Percentiles rank a stretch among this genome's conserved stretches.
phyloP scores from a whole-genome alignment of 106 monocot species.

The Dendrobium officinale region DNA sequence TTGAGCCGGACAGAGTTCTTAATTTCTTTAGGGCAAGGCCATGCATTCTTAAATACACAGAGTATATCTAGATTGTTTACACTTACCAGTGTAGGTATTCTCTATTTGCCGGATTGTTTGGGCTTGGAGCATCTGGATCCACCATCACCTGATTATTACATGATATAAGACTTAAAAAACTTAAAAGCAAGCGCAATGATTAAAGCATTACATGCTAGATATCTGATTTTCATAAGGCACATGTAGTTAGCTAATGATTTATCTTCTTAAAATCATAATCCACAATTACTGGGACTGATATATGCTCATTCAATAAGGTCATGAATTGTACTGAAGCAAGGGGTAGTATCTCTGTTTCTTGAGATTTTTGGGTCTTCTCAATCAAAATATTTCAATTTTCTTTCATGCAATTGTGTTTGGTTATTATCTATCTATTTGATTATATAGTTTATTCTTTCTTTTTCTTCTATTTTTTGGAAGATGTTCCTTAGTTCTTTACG shows the following conservation, averaged over 20 bases:
- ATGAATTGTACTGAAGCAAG: too few species aligned
- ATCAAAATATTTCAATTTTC: too few species aligned
- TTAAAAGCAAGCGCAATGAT: neutral
- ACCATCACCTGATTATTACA: constrained; percentile 50
- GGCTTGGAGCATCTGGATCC: constrained; percentile 76
- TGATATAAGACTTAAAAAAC: neutral
- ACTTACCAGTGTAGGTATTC: constrained; percentile 65
- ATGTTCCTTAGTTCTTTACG: too few species aligned
- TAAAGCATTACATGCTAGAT: neutral
- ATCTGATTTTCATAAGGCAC: neutral
- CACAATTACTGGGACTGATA: neutral
- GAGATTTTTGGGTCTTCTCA: too few species aligned
- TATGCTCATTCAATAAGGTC: too few species aligned
- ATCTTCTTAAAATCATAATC: neutral
- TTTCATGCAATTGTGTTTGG: too few species aligned
- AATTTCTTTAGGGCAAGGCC: neutral
- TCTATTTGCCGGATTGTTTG: constrained; percentile 54
- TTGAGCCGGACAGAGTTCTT: neutral
- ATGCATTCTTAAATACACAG: neutral
- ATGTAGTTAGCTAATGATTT: neutral
- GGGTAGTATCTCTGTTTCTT: too few species aligned
- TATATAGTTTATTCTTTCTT: too few species aligned
- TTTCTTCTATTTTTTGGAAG: too few species aligned
- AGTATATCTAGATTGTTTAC: neutral
- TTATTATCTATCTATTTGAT: too few species aligned